These are phyloP conservation scores for Cunninghamia lanceolata DNA, from an alignment of 75 land plant genomes.

Conservation along the genomic window DNA sequence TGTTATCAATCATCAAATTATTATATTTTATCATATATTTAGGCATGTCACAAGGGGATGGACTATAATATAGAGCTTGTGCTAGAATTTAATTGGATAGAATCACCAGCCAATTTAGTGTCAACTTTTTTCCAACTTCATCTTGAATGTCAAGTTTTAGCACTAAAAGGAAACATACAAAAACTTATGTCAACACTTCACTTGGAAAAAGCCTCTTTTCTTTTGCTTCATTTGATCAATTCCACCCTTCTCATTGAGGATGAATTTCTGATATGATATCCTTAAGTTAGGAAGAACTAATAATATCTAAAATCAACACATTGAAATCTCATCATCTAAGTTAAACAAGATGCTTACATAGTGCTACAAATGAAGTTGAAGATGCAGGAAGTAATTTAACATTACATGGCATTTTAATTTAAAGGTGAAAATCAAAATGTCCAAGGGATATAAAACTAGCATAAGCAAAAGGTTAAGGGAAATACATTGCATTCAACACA, in stretches of 20 bases:
- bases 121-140: too few relatives aligned
- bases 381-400: neutral
- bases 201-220: neutral
- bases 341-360: neutral
- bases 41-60: neutral
- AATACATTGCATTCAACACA: conserved; percentile 4
- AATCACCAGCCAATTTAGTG: too few relatives aligned
- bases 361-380: neutral
- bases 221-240: neutral
- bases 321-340: neutral
- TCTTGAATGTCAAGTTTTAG: too few relatives aligned
- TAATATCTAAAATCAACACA: neutral
- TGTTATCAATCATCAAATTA: too few relatives aligned
- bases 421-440: conserved; percentile 3
- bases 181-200: neutral
- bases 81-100: neutral
- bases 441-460: neutral
- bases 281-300: neutral
- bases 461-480: neutral
- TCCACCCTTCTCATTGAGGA: neutral
- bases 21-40: too few relatives aligned
- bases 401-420: neutral
- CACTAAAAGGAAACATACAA: too few relatives aligned
- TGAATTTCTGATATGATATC: neutral
- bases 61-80: neutral